These are phyloP conservation scores for Stagonosporopsis vannaccii DNA, from an alignment of 2,329 filamentous ascomycete species.

Conservation along the genomic window DNA sequence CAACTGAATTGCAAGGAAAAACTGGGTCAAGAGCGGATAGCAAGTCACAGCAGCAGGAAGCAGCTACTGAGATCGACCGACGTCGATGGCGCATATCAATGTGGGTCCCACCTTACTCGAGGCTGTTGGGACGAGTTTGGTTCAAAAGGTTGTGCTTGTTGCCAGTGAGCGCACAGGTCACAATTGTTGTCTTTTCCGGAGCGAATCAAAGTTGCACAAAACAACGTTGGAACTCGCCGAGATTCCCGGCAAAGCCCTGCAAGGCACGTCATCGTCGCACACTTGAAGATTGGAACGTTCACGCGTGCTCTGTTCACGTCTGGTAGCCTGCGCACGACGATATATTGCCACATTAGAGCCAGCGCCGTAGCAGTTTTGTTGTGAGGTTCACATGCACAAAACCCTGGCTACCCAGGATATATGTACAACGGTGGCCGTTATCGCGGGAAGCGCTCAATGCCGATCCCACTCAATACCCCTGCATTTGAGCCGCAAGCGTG, in stretches of 20 bases:
- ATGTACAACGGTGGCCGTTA: conserved; percentile 8
- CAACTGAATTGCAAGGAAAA: conserved; percentile 19
- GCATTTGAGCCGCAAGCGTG: conserved; percentile 12
- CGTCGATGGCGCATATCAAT: conserved; percentile 17
- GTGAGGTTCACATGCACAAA: conserved; percentile 4
- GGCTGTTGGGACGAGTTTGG: conserved; percentile 17
- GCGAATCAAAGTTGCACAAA: conserved; percentile 15
- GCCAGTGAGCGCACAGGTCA: conserved; percentile 12
- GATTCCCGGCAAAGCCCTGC: neutral
- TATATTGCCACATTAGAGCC: neutral
- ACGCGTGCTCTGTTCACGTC: neutral
- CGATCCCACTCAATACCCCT: conserved; percentile 18
- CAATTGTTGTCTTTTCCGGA: conserved; percentile 6
- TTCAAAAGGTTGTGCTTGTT: conserved; percentile 9
- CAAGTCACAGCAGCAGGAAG: conserved; percentile 18
- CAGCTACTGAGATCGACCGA: conserved; percentile 11
- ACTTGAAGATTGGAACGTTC: conserved; percentile 1
- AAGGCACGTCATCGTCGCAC: conserved; percentile 10
- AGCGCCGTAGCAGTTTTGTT: neutral
- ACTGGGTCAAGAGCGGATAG: conserved; percentile 20
- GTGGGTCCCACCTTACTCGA: conserved; percentile 17
- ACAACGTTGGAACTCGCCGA: conserved; percentile 10
- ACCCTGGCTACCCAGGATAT: neutral
- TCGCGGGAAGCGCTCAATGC: conserved; percentile 8
- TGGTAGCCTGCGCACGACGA: neutral